Percentiles rank a stretch among this genome's conserved stretches.
These are phyloP conservation scores for Neopestalotiopsis sp. DNA, from an alignment of 2,329 filamentous ascomycete species.

Conservation along the genomic window DNA sequence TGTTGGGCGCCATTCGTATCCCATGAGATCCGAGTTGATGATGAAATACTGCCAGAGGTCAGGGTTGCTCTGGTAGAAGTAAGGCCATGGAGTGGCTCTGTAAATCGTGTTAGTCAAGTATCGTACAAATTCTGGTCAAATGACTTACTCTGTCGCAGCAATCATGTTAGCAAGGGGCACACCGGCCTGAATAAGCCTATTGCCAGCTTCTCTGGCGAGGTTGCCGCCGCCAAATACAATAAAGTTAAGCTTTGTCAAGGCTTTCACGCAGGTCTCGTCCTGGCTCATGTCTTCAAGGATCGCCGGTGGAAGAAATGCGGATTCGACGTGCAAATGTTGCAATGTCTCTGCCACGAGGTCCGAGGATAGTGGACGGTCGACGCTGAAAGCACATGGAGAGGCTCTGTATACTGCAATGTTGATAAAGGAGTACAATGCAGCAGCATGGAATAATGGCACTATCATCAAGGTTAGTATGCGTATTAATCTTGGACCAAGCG, in stretches of 20 bases:
- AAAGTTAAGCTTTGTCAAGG: constrained; percentile 39
- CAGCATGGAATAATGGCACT: constrained; percentile 48
- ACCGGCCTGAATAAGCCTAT: constrained; percentile 42
- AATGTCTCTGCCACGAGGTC: constrained; percentile 41
- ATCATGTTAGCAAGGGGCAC: constrained; percentile 43
- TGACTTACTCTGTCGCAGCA: constrained; percentile 47
- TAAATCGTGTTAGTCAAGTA: constrained; percentile 19
- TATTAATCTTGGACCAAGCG: neutral
- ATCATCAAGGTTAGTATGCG: constrained; percentile 22
- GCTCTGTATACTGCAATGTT: constrained; percentile 37
- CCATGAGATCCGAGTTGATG: constrained; percentile 46
- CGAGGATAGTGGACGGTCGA: constrained; percentile 41
- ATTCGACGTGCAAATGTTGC: constrained; percentile 32
- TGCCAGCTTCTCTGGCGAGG: constrained; percentile 42
- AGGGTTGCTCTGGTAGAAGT: constrained; percentile 39
- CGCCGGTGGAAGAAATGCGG: constrained; percentile 42
- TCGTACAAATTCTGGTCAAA: neutral
- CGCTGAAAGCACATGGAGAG: constrained; percentile 33
- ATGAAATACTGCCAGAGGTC: constrained; percentile 51
- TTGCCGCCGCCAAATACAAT: constrained; percentile 47
- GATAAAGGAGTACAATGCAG: constrained; percentile 35
- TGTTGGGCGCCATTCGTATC: constrained; percentile 45
- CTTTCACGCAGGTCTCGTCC: constrained; percentile 34
- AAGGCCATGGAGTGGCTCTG: constrained; percentile 41
- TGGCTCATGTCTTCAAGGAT: constrained; percentile 51